phyloP scores from a whole-genome alignment of 352 stramenopile species.

The Globisporangium polare region DNA sequence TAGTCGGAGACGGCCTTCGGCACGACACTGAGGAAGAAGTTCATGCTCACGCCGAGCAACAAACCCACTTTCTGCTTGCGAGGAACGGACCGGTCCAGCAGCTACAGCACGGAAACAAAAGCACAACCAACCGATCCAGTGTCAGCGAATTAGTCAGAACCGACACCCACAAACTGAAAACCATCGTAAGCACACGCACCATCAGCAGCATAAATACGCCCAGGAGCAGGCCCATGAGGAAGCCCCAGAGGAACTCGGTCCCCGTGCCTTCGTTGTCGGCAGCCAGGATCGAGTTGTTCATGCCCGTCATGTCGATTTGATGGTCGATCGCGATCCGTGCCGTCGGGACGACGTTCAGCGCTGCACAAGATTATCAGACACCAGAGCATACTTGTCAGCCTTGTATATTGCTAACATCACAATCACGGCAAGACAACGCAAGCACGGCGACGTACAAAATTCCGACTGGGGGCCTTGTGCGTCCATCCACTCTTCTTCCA shows the following conservation, averaged over 20 bases:
- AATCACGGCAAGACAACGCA: not conserved
- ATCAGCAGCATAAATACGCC: conserved; percentile 90
- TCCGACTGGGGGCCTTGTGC: conserved; percentile 83
- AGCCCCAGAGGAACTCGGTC: conserved; percentile 86
- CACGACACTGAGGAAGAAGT: conserved; percentile 88
- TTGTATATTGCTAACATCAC: not conserved
- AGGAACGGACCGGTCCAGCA: conserved; percentile 81
- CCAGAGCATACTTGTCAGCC: not conserved
- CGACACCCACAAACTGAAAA: not conserved
- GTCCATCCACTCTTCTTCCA: conserved; percentile 89
- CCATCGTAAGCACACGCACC: conserved; percentile 30
- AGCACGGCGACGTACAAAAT: conserved; percentile 52
- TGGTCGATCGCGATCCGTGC: conserved; percentile 69
- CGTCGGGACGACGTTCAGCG: conserved; percentile 74
- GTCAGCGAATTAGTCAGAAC: conserved; percentile 5
- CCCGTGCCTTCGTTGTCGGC: conserved; percentile 87
- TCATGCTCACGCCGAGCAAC: conserved; percentile 84
- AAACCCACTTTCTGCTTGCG: conserved; percentile 86
- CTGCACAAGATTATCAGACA: conserved; percentile 21
- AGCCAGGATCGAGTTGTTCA: conserved; percentile 79
- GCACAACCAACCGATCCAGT: not conserved
- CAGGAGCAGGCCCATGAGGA: conserved; percentile 83
- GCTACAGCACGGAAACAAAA: conserved; percentile 25
- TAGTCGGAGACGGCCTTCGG: conserved; percentile 69
- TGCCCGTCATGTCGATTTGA: conserved; percentile 82